Evolutionary conservation across 1,284 basidiomycete species (phyloP), one percentile per base, ranked within the genome.

Genomic region (Xerocomus amazonicus): DNA sequence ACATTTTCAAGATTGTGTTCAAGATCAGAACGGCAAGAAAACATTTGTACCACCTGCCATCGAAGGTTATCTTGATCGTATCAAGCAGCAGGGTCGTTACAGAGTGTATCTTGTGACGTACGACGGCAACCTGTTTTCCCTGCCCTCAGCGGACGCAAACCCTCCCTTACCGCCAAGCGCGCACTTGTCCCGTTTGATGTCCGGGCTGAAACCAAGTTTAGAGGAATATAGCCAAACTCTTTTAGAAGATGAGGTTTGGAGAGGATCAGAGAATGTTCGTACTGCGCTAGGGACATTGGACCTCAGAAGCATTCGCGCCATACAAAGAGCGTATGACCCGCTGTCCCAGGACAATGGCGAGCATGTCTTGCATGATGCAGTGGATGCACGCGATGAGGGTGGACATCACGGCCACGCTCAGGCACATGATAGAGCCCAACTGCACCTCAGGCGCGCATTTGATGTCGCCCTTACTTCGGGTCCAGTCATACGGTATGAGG

Each of bases 41-140:
- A 60, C 90, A 12, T 66, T 76, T 16, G 88, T 93, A 61, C 91
- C 91, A 2, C 80, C 82, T 0, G 78, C 80, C 1, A 71, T 93
- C 40, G 91, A 94, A 67, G 91, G 91, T 2, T 93, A 87, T 66
- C 68, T 92, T 32, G 79, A 87, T 50, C 83, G 86, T 45, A 77
- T 92, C 60, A 80, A 76, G 79, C 31, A 59, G 12, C 81, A 84
- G 54, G 65, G 70, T 28, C 81, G 77, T 52, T 81, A 84, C 44
- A 71, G 76, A 8, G 62, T 87, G 7, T 94, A 93, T 68, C 71
- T 94, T 16, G 72, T 78, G 28, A 82, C 81, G 7, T 88, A 93
- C 60, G 79, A 86, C 48, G 85, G 87, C 3, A 80, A 81, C 59
- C 67, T 93, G 17, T 92, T 91, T 68, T 72, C 80, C 10, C 59